phyloP scores from a whole-genome alignment of 2,329 filamentous ascomycete species.

The Colletotrichum melonis region DNA sequence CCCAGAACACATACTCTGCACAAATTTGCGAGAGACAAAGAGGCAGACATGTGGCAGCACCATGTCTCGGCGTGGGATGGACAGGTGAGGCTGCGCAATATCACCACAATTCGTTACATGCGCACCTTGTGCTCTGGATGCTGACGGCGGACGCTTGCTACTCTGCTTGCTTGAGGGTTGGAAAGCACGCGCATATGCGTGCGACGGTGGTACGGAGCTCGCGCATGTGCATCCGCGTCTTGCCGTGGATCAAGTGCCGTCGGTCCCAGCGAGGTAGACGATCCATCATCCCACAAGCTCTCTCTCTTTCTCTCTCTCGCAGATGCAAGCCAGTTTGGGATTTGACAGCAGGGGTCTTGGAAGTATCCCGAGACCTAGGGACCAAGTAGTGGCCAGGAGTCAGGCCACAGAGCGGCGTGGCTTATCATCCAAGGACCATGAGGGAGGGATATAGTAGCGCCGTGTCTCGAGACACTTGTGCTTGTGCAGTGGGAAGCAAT shows the following conservation, averaged over 20 bases:
- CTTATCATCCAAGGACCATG: constrained; percentile 5
- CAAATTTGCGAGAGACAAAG: constrained; percentile 2
- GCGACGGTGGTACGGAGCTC: constrained; percentile 11
- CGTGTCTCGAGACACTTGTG: neutral
- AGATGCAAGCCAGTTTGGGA: constrained; percentile 9
- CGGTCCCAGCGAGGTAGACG: constrained; percentile 4
- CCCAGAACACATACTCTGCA: neutral
- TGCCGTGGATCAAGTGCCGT: constrained; percentile 22
- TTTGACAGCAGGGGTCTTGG: constrained; percentile 21
- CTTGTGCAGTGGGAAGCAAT: neutral
- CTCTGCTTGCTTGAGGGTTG: neutral
- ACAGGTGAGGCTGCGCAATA: constrained; percentile 1
- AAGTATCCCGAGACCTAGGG: constrained; percentile 9
- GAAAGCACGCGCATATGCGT: constrained; percentile 23
- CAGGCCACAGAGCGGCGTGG: constrained; percentile 13
- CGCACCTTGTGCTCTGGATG: neutral
- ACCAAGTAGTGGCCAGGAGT: constrained; percentile 19
- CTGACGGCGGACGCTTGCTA: neutral
- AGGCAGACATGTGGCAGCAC: neutral
- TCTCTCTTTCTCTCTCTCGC: neutral
- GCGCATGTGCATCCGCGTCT: constrained; percentile 11
- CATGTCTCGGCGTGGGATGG: constrained; percentile 19
- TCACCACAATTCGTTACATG: neutral
- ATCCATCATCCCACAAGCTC: constrained; percentile 13
- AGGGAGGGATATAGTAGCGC: constrained; percentile 7